Percentiles rank a stretch among this genome's conserved stretches.
phyloP scores from a whole-genome alignment of 2,329 filamentous ascomycete species.

The Fusarium heterosporum region DNA sequence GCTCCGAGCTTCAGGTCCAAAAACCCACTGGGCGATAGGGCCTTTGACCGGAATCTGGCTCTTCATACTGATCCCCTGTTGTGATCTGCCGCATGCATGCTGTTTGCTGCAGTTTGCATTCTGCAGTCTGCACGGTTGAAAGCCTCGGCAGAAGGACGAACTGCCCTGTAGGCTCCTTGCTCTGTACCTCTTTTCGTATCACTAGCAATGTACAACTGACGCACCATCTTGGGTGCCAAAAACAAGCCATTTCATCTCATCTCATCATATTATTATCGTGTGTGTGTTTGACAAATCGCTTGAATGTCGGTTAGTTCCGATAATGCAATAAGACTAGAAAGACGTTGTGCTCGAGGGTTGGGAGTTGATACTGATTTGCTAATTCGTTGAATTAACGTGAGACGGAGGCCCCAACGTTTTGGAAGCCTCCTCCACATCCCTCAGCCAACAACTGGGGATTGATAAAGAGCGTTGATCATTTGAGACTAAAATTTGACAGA shows the following conservation, averaged over 20 bases:
- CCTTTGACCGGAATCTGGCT: slow-evolving; percentile 16
- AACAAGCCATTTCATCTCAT: slow-evolving; percentile 16
- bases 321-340: slow-evolving; percentile 1
- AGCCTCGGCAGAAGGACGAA: slow-evolving; percentile 23
- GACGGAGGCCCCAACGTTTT: slow-evolving; percentile 44
- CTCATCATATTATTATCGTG: not conserved
- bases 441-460: slow-evolving; percentile 36
- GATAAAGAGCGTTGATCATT: slow-evolving; percentile 10
- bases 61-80: slow-evolving; percentile 17
- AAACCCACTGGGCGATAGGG: slow-evolving; percentile 23
- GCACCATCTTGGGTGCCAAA: slow-evolving; percentile 11
- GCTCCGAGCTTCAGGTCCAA: slow-evolving; percentile 31
- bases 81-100: not conserved
- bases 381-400: slow-evolving; percentile 35
- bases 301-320: not conserved
- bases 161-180: slow-evolving; percentile 30
- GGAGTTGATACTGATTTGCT: slow-evolving; percentile 23
- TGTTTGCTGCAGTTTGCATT: not conserved
- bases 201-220: slow-evolving; percentile 10
- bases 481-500: slow-evolving; percentile 23
- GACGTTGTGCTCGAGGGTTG: not conserved
- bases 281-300: not conserved
- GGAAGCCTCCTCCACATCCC: slow-evolving; percentile 44
- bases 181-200: slow-evolving; percentile 8
- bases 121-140: slow-evolving; percentile 15